A percentile compares a stretch with the other conserved stretches of the same genome.
phyloP scores from a whole-genome alignment of 78 protist species.

The Diacronema lutheri region DNA sequence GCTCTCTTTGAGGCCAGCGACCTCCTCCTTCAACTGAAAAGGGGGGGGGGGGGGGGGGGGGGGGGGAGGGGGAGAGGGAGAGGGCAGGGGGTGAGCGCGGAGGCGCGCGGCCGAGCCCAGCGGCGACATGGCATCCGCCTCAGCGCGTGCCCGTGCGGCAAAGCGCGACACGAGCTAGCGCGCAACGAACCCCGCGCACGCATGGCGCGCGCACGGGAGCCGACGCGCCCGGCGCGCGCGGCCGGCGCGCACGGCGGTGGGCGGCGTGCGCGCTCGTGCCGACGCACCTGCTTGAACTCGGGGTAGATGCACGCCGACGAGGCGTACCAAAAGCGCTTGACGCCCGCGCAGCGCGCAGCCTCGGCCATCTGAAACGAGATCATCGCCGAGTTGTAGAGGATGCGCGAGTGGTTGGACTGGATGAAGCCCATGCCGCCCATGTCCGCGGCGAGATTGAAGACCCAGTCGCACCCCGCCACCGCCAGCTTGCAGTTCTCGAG shows the following conservation, averaged over 20 bases:
- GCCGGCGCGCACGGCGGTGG: too few relatives aligned
- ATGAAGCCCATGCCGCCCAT: conserved; percentile 92
- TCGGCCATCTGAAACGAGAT: conserved; percentile 64
- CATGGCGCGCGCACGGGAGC: too few relatives aligned
- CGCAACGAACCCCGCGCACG: too few relatives aligned
- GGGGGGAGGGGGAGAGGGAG: too few relatives aligned
- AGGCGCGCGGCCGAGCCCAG: too few relatives aligned
- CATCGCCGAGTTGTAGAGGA: conserved; percentile 74
- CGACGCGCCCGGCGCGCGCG: too few relatives aligned
- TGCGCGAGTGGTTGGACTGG: conserved; percentile 66
- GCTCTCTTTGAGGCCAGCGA: conserved; percentile 65
- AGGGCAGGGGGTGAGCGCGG: too few relatives aligned
- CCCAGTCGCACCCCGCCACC: conserved; percentile 53
- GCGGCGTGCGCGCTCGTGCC: not conserved
- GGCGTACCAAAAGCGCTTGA: conserved; percentile 55
- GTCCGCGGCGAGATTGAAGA: conserved; percentile 70
- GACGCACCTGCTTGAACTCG: conserved; percentile 57
- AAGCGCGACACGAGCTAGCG: too few relatives aligned
- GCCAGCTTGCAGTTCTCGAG: conserved; percentile 53
- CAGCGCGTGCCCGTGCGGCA: not conserved
- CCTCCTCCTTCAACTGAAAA: not conserved
- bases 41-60: too few relatives aligned
- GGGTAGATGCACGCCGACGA: conserved; percentile 84
- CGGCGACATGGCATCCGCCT: not conserved
- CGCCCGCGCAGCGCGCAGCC: conserved; percentile 59